A percentile compares a stretch with the other conserved stretches of the same genome.
phyloP scores from a whole-genome alignment of 805 yeast genomes.

The Candida bentonensis region DNA sequence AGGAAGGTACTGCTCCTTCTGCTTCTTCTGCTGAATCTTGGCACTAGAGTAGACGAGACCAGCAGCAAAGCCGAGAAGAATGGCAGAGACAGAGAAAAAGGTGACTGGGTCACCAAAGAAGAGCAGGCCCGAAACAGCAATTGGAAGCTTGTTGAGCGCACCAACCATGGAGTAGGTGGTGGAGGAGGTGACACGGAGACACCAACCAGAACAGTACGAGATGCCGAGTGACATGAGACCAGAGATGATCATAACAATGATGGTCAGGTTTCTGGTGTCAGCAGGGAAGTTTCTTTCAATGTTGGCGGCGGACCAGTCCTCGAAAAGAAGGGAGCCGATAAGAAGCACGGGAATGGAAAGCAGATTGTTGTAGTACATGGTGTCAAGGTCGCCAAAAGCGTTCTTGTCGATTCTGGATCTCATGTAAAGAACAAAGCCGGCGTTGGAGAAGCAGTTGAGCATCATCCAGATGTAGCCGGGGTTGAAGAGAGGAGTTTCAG shows the following conservation, averaged over 20 bases:
- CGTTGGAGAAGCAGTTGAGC: constrained; percentile 84
- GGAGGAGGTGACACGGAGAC: constrained; percentile 97
- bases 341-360: constrained; percentile 83
- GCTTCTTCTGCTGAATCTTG: constrained; percentile 71
- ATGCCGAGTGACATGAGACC: constrained; percentile 94
- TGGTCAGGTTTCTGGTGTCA: constrained; percentile 50
- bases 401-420: constrained; percentile 96
- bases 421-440: constrained; percentile 86
- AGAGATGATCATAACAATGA: constrained; percentile 75
- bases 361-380: constrained; percentile 96
- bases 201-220: constrained; percentile 98
- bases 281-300: constrained; percentile 65
- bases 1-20: constrained; percentile 14
- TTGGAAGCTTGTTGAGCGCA: constrained; percentile 95
- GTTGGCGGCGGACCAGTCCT: constrained; percentile 87
- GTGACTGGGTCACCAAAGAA: constrained; percentile 94
- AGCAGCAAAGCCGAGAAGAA: constrained; percentile 84
- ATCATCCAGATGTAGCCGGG: constrained; percentile 96
- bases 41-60: constrained; percentile 95
- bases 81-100: constrained; percentile 81
- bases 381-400: constrained; percentile 81
- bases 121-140: constrained; percentile 85
- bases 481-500: constrained; percentile 26
- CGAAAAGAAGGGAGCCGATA: constrained; percentile 59
- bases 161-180: constrained; percentile 99